phyloP scores from a whole-genome alignment of 441 rosid genomes.

The Brassica balearica region DNA sequence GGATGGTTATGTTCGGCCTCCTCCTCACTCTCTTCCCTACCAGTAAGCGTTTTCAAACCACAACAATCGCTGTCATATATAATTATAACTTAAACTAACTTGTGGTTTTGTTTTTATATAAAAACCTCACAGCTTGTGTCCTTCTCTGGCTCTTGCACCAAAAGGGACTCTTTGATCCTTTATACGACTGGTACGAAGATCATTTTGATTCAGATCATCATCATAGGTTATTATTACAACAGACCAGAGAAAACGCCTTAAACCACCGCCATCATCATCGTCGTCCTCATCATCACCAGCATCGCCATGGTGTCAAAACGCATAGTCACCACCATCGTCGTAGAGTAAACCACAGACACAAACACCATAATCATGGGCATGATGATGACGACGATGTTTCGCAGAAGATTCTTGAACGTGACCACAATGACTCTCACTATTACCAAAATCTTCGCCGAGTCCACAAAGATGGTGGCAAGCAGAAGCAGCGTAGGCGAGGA shows the following conservation, averaged over 20 bases:
- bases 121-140: slow-evolving; percentile 64
- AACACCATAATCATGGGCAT: slow-evolving; percentile 17
- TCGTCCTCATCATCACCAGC: slow-evolving; percentile 33
- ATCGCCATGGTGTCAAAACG: slow-evolving; percentile 48
- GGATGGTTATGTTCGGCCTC: slow-evolving; percentile 83
- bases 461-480: slow-evolving; percentile 55
- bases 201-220: slow-evolving; percentile 50
- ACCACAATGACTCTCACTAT: slow-evolving; percentile 54
- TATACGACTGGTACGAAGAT: slow-evolving; percentile 90
- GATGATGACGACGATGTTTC: slow-evolving; percentile 30
- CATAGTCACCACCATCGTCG: slow-evolving; percentile 46
- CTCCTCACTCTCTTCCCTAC: slow-evolving; percentile 76
- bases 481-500: slow-evolving; percentile 56
- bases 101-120: slow-evolving; percentile 9
- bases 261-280: slow-evolving; percentile 40
- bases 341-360: slow-evolving; percentile 27
- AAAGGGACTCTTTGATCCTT: slow-evolving; percentile 84
- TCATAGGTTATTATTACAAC: slow-evolving; percentile 27
- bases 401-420: slow-evolving; percentile 53
- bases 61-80: not conserved
- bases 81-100: not conserved
- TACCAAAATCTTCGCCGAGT: slow-evolving; percentile 70
- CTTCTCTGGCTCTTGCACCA: slow-evolving; percentile 88
- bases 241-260: slow-evolving; percentile 37
- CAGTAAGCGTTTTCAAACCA: slow-evolving; percentile 49